Evolutionary conservation across 176 grass and related monocot species (phyloP), one percentile per base, ranked within the genome.

Genomic region (Musa acuminata): DNA sequence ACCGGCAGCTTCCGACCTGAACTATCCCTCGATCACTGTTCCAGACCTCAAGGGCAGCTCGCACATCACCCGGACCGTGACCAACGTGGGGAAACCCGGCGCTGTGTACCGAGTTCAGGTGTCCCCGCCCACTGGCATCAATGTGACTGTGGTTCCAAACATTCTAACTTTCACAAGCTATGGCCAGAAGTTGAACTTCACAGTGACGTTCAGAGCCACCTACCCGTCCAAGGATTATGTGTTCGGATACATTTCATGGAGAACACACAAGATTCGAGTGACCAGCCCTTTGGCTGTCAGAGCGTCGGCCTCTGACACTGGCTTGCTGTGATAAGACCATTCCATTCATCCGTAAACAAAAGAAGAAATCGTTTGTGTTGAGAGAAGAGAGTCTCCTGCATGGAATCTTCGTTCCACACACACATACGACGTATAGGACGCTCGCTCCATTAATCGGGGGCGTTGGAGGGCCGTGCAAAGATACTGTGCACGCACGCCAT

Each of bases 11-110:
- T 79, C 52, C n/a, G 58, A 43, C 53, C 52, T 79, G 10, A 79
- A 79, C n/a, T 70, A 79, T 79, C 77, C 77, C 12, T 70, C 77
- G 70, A 58, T 79, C 8, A 79, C 77, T 2, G 52, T 79, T 68
- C 77, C 77, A 70, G 25, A 58, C 53, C 77, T 79, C 25, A 79
- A 79, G 53, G 19, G 64, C 25, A 79, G 51, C 51, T 58, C 48
- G 19, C 49, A 24, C 9, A 20, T 79, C 19, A 70, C 64, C 14
- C 50, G 77, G 48, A 79, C 77, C 8, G 77, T 79, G 25, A 79
- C 65, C 1, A 79, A 70, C 70, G 77, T 79, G 6, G 77, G 77
- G 58, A 69, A 49, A 8, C 64, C 65, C 13, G 16, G 10, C 11
- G 27, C 49, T 8, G 50, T 53, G 8, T 79, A 79, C 58, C 77